Evolutionary conservation across 495 filamentous ascomycete genomes (phyloP), one percentile per base, ranked within the genome.

Genomic region (Aspergillus heteromorphus): DNA sequence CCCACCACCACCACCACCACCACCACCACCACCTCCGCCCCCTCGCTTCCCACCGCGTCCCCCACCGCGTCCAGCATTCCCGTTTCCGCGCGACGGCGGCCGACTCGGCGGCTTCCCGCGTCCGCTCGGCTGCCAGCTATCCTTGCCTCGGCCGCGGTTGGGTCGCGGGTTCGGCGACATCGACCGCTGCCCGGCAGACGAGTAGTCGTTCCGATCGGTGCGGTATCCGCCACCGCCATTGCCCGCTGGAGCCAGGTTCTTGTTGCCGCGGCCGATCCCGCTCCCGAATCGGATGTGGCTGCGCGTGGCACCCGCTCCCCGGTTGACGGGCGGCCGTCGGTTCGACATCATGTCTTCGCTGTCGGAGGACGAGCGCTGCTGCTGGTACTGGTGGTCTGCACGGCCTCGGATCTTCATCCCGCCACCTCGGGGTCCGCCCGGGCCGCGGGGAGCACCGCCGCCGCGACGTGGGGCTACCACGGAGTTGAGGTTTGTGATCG

Each of bases 401-500:
- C 62, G 59, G 29, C 65, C 65, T 16, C 65, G 47, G 42, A 67
- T 65, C 38, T 65, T 63, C 56, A 65, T 42, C 16, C 64, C 62
- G 9, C 64, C 57, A n/a, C 16, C 16, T 1, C 48, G 55, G 60
- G 10, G 51, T 34, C 29, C n/a, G n/a, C n/a, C 61, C 50, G 17
- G 40, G 45, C 16, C 54, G 31, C 17, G 53, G 49, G 9, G 34
- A 43, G 21, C 23, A 19, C 17, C 40, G 6, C 58, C 48, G 17
- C 56, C 51, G 19, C 56, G 49, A 7, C 51, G 54, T 21, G 36
- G 20, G 29, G 30, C 45, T 4, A 63, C 42, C 3, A 66, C 60
- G 0, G 65, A 59, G 52, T 73, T 76, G 29, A 65, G 62, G 41
- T 77, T 73, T 4, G 64, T 71, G 40, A 75, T 69, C 34, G 57